Percentiles rank a stretch among this genome's conserved stretches.
Evolutionary conservation across 23 red algal species (phyloP).

Genomic region (Gracilaria gracilis): DNA sequence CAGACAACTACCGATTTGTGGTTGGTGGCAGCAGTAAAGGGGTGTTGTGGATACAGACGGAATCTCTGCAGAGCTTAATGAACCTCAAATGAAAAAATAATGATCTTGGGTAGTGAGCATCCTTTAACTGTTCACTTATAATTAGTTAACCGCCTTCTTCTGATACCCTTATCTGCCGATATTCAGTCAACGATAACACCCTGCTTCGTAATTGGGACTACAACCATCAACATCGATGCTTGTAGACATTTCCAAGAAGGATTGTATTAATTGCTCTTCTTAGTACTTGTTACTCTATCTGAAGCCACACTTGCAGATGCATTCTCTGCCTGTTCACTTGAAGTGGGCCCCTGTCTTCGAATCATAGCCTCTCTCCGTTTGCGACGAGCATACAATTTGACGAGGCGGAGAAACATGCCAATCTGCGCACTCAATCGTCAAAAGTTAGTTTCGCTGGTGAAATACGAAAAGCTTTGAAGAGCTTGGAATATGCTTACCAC

Average conservation of each 20-base stretch:
- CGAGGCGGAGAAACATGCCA: constrained; percentile 25
- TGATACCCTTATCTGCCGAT: background rate
- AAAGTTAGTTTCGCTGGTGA: background rate
- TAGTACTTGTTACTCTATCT: background rate
- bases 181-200: too few relatives aligned
- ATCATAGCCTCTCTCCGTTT: constrained; percentile 18
- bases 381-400: constrained; percentile 20
- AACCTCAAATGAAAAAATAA: too few relatives aligned
- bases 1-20: too few relatives aligned
- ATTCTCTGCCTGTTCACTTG: background rate
- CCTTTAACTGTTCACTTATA: background rate
- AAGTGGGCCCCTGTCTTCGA: constrained; percentile 1
- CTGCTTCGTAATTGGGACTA: too few relatives aligned
- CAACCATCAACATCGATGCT: too few relatives aligned
- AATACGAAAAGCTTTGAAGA: background rate
- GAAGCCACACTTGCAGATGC: background rate
- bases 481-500: constrained; percentile 51
- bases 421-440: background rate
- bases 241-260: too few relatives aligned
- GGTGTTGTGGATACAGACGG: too few relatives aligned
- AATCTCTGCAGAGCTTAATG: too few relatives aligned
- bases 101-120: background rate
- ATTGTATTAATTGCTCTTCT: constrained; percentile 1
- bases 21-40: too few relatives aligned
- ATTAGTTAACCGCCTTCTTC: background rate